Evolutionary conservation across 2,329 filamentous ascomycete species (phyloP).

Genomic region (Pseudogymnoascus sp.): DNA sequence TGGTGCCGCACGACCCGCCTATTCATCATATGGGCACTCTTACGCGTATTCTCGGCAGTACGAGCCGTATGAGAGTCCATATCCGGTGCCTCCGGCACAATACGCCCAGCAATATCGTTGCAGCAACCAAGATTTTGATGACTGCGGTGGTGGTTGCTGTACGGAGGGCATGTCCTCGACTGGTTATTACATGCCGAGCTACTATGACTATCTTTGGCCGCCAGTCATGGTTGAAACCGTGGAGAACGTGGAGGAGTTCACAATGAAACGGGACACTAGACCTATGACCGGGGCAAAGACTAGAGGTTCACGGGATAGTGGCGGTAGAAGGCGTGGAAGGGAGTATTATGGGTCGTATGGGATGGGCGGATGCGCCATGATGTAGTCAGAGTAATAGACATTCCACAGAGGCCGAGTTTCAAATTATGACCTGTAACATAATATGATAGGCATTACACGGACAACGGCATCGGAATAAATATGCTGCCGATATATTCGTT

Average conservation of each 20-base stretch:
- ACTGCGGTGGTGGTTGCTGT: neutral
- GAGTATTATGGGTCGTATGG: slow-evolving; percentile 1
- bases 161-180: neutral
- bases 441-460: neutral
- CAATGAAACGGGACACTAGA: neutral
- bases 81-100: neutral
- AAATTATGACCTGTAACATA: neutral
- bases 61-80: neutral
- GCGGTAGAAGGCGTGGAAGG: neutral
- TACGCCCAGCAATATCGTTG: neutral
- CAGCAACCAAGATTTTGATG: neutral
- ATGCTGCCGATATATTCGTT: neutral
- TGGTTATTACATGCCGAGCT: neutral
- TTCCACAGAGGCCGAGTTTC: neutral
- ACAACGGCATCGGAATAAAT: neutral
- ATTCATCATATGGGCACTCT: neutral
- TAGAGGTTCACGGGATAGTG: neutral
- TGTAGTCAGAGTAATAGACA: neutral
- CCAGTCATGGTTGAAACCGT: neutral
- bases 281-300: neutral
- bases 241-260: neutral
- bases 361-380: neutral
- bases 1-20: neutral
- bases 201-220: neutral
- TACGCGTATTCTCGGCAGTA: neutral